A percentile compares a stretch with the other conserved stretches of the same genome.
phyloP scores from a whole-genome alignment of 75 land plant genomes.

The Pinus tabuliformis region DNA sequence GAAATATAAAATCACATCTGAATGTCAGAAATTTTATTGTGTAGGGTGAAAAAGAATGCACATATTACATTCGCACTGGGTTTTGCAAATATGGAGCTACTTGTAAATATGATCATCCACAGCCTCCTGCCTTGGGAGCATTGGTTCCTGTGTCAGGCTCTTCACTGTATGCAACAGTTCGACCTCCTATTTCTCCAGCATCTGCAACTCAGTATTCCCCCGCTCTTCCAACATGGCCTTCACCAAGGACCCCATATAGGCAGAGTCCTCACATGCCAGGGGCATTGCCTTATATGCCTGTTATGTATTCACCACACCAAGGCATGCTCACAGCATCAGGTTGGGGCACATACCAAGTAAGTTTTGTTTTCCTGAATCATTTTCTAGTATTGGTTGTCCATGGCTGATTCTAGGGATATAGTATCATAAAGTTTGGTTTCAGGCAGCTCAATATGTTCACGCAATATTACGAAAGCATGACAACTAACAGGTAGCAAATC shows the following conservation, averaged over 20 bases:
- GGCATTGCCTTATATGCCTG: conserved; percentile 38
- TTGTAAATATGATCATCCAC: conserved; percentile 92
- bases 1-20: not conserved
- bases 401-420: not conserved
- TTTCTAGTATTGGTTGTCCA: conserved; percentile 3
- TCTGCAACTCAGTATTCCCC: conserved; percentile 28
- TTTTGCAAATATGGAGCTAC: conserved; percentile 75
- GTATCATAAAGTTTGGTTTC: not conserved
- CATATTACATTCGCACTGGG: conserved; percentile 89
- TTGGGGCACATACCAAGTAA: conserved; percentile 58
- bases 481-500: not conserved
- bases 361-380: conserved; percentile 8
- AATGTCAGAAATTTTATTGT: not conserved
- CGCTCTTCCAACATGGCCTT: conserved; percentile 53
- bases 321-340: conserved; percentile 33
- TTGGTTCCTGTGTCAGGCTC: conserved; percentile 34
- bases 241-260: conserved; percentile 33
- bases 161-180: conserved; percentile 33
- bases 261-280: conserved; percentile 40
- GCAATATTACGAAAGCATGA: too few species aligned
- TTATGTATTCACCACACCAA: conserved; percentile 34
- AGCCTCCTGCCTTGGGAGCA: conserved; percentile 45
- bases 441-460: not conserved
- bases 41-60: conserved; percentile 83
- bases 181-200: conserved; percentile 32